Percentiles rank a stretch among this genome's conserved stretches.
Conservation (phyloP, 148 eudicot genomes). For the Vaccinium myrtillus region DNA sequence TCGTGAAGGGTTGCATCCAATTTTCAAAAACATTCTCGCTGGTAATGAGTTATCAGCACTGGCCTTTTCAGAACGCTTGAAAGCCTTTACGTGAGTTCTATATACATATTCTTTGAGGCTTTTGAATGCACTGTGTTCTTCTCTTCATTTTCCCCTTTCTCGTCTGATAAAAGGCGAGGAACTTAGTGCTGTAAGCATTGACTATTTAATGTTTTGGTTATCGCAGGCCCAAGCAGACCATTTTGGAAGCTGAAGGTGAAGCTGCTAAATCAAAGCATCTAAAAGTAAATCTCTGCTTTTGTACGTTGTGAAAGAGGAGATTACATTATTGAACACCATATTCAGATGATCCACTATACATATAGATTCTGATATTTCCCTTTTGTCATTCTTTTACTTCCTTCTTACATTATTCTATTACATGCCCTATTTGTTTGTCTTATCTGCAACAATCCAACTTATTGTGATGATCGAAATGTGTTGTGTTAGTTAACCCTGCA, state of each 20-base stretch:
- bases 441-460: background rate
- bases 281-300: constrained; percentile 36
- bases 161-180: background rate
- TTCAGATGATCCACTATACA: background rate
- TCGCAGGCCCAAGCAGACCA: constrained; percentile 87
- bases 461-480: background rate
- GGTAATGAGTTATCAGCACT: constrained; percentile 75
- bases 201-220: constrained; percentile 22
- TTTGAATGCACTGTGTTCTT: background rate
- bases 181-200: constrained; percentile 6
- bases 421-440: background rate
- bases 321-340: background rate
- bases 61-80: constrained; percentile 85
- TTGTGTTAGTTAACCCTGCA: background rate
- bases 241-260: constrained; percentile 92
- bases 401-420: background rate
- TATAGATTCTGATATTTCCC: background rate
- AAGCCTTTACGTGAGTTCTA: constrained; percentile 63
- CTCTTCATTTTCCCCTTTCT: background rate
- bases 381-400: background rate
- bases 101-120: background rate
- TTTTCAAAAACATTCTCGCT: constrained; percentile 55
- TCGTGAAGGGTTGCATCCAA: constrained; percentile 92
- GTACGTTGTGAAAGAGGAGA: background rate
- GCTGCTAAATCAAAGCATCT: constrained; percentile 63